Percentiles rank a stretch among this genome's conserved stretches.
phyloP scores from a whole-genome alignment of 2,329 filamentous ascomycete genomes.

The Orbilia quercus region DNA sequence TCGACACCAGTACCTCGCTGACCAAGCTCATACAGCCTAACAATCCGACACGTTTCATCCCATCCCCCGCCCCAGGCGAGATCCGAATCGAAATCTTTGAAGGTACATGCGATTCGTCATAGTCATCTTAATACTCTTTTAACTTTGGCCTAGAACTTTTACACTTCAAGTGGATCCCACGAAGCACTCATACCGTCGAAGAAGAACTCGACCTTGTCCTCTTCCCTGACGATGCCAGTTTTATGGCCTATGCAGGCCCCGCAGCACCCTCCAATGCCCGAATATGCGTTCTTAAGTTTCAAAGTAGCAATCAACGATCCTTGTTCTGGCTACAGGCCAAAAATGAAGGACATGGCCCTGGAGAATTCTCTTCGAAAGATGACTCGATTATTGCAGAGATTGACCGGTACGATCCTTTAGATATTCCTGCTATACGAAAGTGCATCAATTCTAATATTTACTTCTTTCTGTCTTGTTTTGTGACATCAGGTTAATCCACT shows the following conservation, averaged over 20 bases:
- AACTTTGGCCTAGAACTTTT: constrained; percentile 74
- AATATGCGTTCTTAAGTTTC: constrained; percentile 92
- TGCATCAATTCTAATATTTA: too few species aligned
- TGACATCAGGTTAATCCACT: constrained; percentile 68
- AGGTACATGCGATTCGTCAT: constrained; percentile 10
- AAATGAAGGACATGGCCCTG: constrained; percentile 71
- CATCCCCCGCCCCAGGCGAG: constrained; percentile 59
- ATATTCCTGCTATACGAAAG: too few species aligned
- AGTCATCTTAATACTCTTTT: background rate
- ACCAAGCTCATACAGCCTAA: constrained; percentile 32
- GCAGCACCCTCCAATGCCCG: constrained; percentile 75
- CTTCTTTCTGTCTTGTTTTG: too few species aligned
- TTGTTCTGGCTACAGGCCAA: constrained; percentile 98
- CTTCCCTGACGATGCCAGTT: constrained; percentile 88
- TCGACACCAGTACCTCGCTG: constrained; percentile 10
- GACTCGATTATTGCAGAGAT: constrained; percentile 33
- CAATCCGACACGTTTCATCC: constrained; percentile 58
- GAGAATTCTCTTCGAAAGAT: constrained; percentile 36
- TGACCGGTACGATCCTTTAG: constrained; percentile 34
- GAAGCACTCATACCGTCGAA: constrained; percentile 69
- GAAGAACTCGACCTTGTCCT: constrained; percentile 88
- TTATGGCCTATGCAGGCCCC: constrained; percentile 80
- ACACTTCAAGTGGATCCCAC: constrained; percentile 96
- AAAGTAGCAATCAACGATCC: constrained; percentile 87
- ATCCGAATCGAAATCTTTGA: constrained; percentile 52